A percentile compares a stretch with the other conserved stretches of the same genome.
Conservation (phyloP, 2,329 filamentous ascomycete species). For the Fusarium denticulatum region DNA sequence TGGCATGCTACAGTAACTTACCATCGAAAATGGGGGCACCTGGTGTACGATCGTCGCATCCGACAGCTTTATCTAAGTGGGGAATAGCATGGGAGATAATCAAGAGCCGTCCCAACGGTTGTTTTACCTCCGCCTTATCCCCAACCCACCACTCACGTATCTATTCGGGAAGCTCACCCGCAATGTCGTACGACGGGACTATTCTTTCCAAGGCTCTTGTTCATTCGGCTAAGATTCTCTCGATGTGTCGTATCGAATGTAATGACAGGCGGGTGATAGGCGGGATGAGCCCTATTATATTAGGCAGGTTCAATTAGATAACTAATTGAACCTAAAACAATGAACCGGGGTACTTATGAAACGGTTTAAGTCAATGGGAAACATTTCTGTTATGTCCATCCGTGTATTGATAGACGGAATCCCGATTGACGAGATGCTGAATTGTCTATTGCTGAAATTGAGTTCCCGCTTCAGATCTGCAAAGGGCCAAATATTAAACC, state of each 20-base stretch:
- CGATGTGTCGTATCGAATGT: not conserved
- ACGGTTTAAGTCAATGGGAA: not conserved
- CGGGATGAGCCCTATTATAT: too few relatives aligned
- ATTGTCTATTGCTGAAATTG: too few relatives aligned
- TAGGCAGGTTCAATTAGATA: not conserved
- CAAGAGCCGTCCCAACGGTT: not conserved
- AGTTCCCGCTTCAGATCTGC: not conserved
- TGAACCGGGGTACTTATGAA: rapidly evolving
- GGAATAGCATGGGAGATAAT: not conserved
- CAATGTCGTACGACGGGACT: not conserved
- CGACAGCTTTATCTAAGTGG: not conserved
- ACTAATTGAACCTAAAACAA: too few relatives aligned
- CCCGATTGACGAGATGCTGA: not conserved
- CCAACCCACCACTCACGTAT: not conserved
- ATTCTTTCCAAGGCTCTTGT: too few relatives aligned
- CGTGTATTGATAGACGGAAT: rapidly evolving
- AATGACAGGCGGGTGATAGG: too few relatives aligned
- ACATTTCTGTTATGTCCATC: not conserved
- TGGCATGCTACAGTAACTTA: not conserved
- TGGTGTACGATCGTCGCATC: not conserved
- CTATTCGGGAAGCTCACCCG: not conserved
- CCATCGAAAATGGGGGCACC: not conserved
- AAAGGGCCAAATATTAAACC: not conserved
- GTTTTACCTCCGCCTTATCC: not conserved
- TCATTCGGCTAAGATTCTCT: too few relatives aligned